Evolutionary conservation across 2,329 filamentous ascomycete genomes (phyloP).

Genomic region (Colletotrichum abscissum): DNA sequence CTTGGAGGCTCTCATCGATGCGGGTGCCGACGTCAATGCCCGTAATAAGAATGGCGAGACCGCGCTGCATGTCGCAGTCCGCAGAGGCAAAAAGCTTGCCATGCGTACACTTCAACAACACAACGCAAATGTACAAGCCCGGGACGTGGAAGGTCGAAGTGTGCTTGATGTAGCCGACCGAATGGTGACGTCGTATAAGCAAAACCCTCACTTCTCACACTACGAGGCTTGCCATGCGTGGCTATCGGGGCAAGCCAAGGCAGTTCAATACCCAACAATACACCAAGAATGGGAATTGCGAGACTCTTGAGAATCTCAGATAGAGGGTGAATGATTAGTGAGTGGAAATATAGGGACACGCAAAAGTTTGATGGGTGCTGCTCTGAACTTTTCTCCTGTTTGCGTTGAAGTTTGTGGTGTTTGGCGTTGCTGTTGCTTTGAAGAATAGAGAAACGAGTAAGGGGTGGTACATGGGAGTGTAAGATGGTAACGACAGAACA

Average conservation of each 20-base stretch:
- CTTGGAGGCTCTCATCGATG: constrained; percentile 53
- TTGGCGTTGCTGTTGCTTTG: background rate
- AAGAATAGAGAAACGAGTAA: background rate
- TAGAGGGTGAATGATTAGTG: too few relatives aligned
- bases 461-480: background rate
- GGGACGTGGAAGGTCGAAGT: constrained; percentile 56
- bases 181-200: constrained; percentile 47
- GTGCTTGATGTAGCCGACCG: constrained; percentile 59
- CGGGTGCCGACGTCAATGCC: constrained; percentile 58
- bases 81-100: constrained; percentile 64
- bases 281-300: constrained; percentile 52
- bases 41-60: constrained; percentile 67
- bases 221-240: constrained; percentile 59
- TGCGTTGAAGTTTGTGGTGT: background rate
- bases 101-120: constrained; percentile 57
- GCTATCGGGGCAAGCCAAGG: constrained; percentile 51
- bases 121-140: constrained; percentile 59
- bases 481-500: background rate
- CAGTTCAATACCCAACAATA: constrained; percentile 52
- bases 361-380: constrained; percentile 3
- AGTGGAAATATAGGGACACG: background rate
- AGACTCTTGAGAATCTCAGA: background rate
- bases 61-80: constrained; percentile 64
- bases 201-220: constrained; percentile 51
- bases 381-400: background rate